Evolutionary conservation across 2,329 filamentous ascomycete genomes (phyloP).

Genomic region (Talaromyces sp.): DNA sequence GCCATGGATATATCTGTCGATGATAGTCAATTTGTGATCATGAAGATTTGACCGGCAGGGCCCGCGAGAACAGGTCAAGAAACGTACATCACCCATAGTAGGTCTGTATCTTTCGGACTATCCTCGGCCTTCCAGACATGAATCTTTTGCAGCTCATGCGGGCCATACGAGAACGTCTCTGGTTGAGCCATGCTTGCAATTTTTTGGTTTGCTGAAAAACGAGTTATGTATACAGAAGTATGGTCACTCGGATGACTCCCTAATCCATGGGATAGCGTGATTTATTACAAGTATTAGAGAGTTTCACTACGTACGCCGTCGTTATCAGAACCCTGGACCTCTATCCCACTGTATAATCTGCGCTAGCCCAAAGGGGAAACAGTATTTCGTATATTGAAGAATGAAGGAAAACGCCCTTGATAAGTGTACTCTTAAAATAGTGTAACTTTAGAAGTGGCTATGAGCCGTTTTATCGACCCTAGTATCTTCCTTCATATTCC

Average conservation of each 20-base stretch:
- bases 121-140: slow-evolving; percentile 27
- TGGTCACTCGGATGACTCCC: not conserved
- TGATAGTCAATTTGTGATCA: not conserved
- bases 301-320: not conserved
- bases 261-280: not conserved
- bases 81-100: slow-evolving; percentile 42
- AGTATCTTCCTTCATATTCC: not conserved
- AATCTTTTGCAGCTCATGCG: slow-evolving; percentile 34
- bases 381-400: not conserved
- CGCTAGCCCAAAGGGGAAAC: slow-evolving; percentile 11
- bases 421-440: not conserved
- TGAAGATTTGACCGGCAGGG: not conserved
- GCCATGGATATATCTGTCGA: slow-evolving; percentile 45
- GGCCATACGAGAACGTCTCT: slow-evolving; percentile 22
- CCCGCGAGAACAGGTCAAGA: not conserved
- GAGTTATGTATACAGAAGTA: not conserved
- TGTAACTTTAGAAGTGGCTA: not conserved
- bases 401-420: not conserved
- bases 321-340: not conserved
- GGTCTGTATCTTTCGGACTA: slow-evolving; percentile 14
- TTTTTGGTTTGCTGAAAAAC: not conserved
- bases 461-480: not conserved
- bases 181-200: slow-evolving; percentile 1
- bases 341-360: not conserved
- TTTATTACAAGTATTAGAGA: not conserved